These are phyloP conservation scores for Krasilnikovozyma curviuscula DNA, from an alignment of 768 basidiomycete genomes.

Conservation along the genomic window DNA sequence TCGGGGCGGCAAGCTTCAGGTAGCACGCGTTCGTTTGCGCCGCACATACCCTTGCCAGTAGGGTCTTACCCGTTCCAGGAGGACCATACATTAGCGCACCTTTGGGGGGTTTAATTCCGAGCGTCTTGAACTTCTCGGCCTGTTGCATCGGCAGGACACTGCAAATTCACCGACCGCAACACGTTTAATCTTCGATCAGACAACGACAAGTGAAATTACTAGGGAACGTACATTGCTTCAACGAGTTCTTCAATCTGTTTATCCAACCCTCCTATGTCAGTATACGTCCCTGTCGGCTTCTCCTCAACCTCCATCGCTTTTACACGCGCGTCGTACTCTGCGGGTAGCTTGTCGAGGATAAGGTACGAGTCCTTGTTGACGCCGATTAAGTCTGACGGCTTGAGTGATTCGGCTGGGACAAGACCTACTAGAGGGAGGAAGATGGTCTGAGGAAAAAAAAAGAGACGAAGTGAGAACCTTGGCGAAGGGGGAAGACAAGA, in stretches of 20 bases:
- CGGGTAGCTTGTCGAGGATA: constrained; percentile 81
- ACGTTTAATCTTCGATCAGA: neutral
- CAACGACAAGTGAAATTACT: neutral
- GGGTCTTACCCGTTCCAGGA: constrained; percentile 92
- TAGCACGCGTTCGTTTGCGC: constrained; percentile 97
- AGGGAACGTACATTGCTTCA: constrained; percentile 51
- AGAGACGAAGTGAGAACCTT: neutral
- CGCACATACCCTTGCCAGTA: constrained; percentile 91
- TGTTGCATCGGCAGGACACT: constrained; percentile 91
- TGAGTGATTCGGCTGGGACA: constrained; percentile 75
- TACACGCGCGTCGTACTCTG: constrained; percentile 89
- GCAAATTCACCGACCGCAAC: neutral
- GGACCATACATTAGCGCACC: constrained; percentile 98
- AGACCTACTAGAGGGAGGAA: constrained; percentile 96
- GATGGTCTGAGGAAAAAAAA: constrained; percentile 40
- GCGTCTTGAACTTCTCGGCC: constrained; percentile 89
- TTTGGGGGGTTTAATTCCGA: constrained; percentile 96
- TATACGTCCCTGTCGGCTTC: constrained; percentile 88
- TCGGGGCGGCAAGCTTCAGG: constrained; percentile 90
- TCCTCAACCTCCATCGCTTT: constrained; percentile 99
- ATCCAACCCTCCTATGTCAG: constrained; percentile 83
- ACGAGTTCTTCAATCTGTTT: constrained; percentile 98
- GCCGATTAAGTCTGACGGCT: constrained; percentile 84
- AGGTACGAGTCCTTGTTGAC: constrained; percentile 99
- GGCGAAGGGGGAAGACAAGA: neutral